Base-by-base conservation (phyloP, 352 stramenopile species). In the Globisporangium heterothallicum region DNA sequence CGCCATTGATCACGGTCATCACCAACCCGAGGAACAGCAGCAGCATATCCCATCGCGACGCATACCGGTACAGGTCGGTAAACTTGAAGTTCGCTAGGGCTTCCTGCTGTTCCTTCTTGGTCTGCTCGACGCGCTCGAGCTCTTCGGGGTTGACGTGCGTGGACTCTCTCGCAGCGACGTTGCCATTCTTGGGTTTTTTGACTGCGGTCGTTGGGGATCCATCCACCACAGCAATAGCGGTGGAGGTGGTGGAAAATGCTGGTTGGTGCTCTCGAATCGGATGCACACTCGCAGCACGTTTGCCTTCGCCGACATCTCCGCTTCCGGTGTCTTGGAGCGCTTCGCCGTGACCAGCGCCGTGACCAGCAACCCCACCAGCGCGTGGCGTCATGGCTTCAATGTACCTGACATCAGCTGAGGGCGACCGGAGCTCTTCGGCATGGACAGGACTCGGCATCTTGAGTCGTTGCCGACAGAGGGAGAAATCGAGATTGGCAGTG, bases 1-100 rank as follows among this genome's bases (percentile, higher is more conserved):
- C 61, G 19, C 72, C 72, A 43, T 82, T 82, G n/a, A 64, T 42
- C 12, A 34, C 56, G 6, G 68, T 59, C 47, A 74, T 59, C 25
- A 74, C 3, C 22, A 66, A 26, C 0, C 66, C 68, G 14, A 77
- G 22, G 5, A 24, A 48, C 5, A 81, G 51, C n/a, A 63, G 38
- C 16, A 55, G 6, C 34, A 59, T 72, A 54, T 81, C 71, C 18
- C 22, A 40, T n/a, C 19, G 44, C 4, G 55, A 66, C 21, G 64
- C 68, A 38, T 70, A 78, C 16, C 62, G 64, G 29, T 78, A 78
- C 50, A 78, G 41, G 4, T 56, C 49, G 5, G 27, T 12, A 19
- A 38, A 42, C 16, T 12, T 7, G 38, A 36, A 41, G 35, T 4
- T 41, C 36, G 5, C 49, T 24, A 42, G 9, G 24, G 49, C 26